Percentiles rank a stretch among this genome's conserved stretches.
phyloP scores from a whole-genome alignment of 2,329 filamentous ascomycete species.

The Verticillium nonalfalfae region DNA sequence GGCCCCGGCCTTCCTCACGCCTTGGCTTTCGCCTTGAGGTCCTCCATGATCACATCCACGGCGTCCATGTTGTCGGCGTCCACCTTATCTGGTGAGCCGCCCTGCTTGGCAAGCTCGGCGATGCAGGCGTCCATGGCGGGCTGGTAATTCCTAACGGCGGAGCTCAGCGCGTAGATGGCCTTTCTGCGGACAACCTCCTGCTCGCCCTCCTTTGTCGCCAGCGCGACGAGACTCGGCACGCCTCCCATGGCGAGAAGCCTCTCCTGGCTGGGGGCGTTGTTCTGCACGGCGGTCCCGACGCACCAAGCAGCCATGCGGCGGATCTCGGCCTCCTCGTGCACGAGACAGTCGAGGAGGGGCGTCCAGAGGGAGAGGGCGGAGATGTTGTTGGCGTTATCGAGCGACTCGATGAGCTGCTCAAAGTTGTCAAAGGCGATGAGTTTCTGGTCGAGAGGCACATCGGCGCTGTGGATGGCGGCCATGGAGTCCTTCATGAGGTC shows the following conservation, averaged over 20 bases:
- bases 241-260: slow-evolving; percentile 57
- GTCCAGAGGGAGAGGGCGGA: slow-evolving; percentile 73
- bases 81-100: slow-evolving; percentile 52
- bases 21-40: slow-evolving; percentile 40
- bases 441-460: slow-evolving; percentile 67
- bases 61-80: slow-evolving; percentile 84
- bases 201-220: slow-evolving; percentile 56
- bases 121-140: slow-evolving; percentile 67
- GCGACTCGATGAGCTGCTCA: slow-evolving; percentile 82
- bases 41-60: slow-evolving; percentile 68
- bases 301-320: slow-evolving; percentile 90
- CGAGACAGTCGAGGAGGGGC: slow-evolving; percentile 66
- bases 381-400: slow-evolving; percentile 97
- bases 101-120: slow-evolving; percentile 50
- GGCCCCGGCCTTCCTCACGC: not conserved
- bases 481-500: slow-evolving; percentile 88
- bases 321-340: slow-evolving; percentile 63
- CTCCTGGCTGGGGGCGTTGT: slow-evolving; percentile 83
- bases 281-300: slow-evolving; percentile 90
- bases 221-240: slow-evolving; percentile 60
- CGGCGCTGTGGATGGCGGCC: slow-evolving; percentile 61
- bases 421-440: slow-evolving; percentile 89
- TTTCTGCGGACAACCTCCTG: slow-evolving; percentile 68
- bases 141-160: slow-evolving; percentile 82
- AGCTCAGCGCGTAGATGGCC: slow-evolving; percentile 84